Evolutionary conservation across 2,329 filamentous ascomycete species (phyloP), one percentile per base, ranked within the genome.

Genomic region (Leptosphaerulina australis): DNA sequence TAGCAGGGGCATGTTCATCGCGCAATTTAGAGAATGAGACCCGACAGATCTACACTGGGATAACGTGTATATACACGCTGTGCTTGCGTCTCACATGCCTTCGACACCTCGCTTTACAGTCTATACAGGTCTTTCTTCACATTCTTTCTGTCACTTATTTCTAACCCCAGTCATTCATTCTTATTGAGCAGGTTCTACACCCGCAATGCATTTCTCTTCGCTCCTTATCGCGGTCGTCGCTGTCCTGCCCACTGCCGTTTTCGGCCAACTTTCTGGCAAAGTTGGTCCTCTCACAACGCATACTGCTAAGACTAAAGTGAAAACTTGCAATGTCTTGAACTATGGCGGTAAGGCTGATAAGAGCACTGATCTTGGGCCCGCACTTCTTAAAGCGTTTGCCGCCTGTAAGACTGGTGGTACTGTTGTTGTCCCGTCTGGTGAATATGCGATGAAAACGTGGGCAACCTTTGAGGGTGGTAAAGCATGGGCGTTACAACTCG

Each of bases 331-430:
- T 58, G 79, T 83, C 26, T 71, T 79, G 41, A 67, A 78, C 52
- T 82, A 83, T 57, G 81, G 81, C 10, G 81, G 73, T 7, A 74
- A 72, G 21, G 79, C 81, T 1, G 78, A 79, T 62, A 77, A 78
- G 50, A 69, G 71, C n/a, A 79, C 78, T 4, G 81, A 83, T 57
- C 64, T 83, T 18, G 78, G 79, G 0, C 69, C 76, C 2, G 71
- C 81, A 8, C 69, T 83, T 11, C 67, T 68, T 6, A 70, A 72
- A 14, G 81, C 81, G 3, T 82, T 77, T 58, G 73, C 67, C 2
- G 81, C 73, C 14, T 83, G 81, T 71, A 78, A 77, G 49, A 60
- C 67, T 8, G 79, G 80, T 6, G 81, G 81, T 28, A 71, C 78
- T 3, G 76, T 81, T 12, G 74, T 80, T 26, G 74, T 82, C 34